Evolutionary conservation across 495 filamentous ascomycete species (phyloP).

Genomic region (Daldinia caldariorum): DNA sequence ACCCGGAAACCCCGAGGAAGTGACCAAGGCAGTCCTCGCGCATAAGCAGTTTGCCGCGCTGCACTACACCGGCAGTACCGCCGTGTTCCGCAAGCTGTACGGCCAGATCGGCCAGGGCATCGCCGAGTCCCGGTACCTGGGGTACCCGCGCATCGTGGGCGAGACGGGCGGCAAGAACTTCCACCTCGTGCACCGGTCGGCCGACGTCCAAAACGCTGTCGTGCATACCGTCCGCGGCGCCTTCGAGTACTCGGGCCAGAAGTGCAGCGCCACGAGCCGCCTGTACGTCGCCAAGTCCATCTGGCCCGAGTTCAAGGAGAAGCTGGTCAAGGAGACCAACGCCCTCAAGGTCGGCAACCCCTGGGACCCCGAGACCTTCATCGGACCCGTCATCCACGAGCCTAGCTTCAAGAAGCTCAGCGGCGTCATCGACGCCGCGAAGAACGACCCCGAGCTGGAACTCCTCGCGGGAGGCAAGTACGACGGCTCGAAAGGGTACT

Average conservation of each 20-base stretch:
- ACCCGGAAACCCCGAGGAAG: conserved; percentile 77
- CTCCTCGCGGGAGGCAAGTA: conserved; percentile 74
- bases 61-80: conserved; percentile 84
- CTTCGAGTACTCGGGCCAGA: conserved; percentile 92
- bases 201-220: conserved; percentile 79
- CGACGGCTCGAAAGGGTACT: conserved; percentile 74
- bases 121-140: conserved; percentile 71
- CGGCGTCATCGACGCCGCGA: conserved; percentile 71
- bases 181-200: conserved; percentile 79
- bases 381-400: conserved; percentile 82
- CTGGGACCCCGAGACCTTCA: conserved; percentile 73
- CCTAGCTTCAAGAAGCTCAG: conserved; percentile 76
- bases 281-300: conserved; percentile 77
- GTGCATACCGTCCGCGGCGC: conserved; percentile 84
- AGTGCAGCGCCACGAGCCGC: conserved; percentile 84
- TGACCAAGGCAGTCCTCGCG: conserved; percentile 72
- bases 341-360: conserved; percentile 75
- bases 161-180: conserved; percentile 96
- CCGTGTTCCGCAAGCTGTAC: conserved; percentile 81
- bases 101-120: conserved; percentile 75
- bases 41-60: conserved; percentile 79
- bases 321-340: conserved; percentile 71
- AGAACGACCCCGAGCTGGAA: conserved; percentile 70
- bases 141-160: conserved; percentile 83
- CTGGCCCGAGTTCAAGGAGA: conserved; percentile 70